phyloP scores from a whole-genome alignment of 2,329 filamentous ascomycete species.

The Talaromyces sp. region DNA sequence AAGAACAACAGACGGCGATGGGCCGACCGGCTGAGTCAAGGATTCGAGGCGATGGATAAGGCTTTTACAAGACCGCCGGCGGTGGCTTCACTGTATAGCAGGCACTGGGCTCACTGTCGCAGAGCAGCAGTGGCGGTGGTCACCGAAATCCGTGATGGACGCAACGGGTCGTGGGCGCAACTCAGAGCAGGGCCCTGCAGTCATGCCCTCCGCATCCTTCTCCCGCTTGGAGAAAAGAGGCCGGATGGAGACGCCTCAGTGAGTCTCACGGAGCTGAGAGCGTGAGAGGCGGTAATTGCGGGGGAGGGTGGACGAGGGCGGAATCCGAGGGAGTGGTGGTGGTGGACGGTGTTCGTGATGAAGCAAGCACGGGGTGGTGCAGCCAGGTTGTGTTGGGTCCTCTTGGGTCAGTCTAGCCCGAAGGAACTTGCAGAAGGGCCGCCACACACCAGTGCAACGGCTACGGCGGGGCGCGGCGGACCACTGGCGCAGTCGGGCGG shows the following conservation, averaged over 20 bases:
- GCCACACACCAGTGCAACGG: background rate
- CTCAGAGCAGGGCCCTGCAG: conserved; percentile 32
- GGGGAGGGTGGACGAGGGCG: conserved; percentile 7
- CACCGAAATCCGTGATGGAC: conserved; percentile 16
- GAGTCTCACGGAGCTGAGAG: conserved; percentile 4
- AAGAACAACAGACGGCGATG: background rate
- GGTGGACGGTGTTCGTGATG: conserved; percentile 8
- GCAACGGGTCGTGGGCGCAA: conserved; percentile 39
- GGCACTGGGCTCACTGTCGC: background rate
- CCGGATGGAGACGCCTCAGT: conserved; percentile 11
- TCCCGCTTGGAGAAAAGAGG: conserved; percentile 10
- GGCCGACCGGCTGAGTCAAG: background rate
- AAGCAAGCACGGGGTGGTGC: conserved; percentile 17
- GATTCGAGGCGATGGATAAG: background rate
- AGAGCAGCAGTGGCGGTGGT: background rate
- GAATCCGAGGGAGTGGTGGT: conserved; percentile 11
- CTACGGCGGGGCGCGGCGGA: conserved; percentile 17
- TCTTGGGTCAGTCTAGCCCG: conserved; percentile 22
- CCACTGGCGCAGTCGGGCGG: conserved; percentile 10
- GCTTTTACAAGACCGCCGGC: background rate
- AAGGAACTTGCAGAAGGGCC: conserved; percentile 15
- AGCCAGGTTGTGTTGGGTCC: conserved; percentile 16
- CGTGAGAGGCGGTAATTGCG: conserved; percentile 10
- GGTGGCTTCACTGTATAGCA: background rate
- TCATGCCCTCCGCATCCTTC: conserved; percentile 38